A percentile compares a stretch with the other conserved stretches of the same genome.
Conservation (phyloP, 371 early-diverging fungal genomes). For the Mucor mucedo region DNA sequence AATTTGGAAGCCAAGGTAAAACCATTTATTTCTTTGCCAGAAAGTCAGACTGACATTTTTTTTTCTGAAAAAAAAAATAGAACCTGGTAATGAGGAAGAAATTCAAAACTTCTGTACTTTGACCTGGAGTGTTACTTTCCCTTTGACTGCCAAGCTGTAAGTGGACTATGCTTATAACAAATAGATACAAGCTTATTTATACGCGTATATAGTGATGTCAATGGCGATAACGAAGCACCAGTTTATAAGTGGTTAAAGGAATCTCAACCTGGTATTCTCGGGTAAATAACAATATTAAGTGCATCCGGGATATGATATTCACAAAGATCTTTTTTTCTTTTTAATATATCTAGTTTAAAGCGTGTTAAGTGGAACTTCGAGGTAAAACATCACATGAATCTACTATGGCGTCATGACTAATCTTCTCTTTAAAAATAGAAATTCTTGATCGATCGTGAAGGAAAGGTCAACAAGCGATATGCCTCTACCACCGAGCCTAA, state of each 20-base stretch:
- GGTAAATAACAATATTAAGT: constrained; percentile 19
- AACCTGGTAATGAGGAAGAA: constrained; percentile 61
- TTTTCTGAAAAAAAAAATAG: constrained; percentile 12
- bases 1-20: constrained; percentile 74
- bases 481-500: constrained; percentile 58
- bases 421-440: constrained; percentile 38
- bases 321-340: not conserved
- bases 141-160: constrained; percentile 81
- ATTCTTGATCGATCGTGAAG: constrained; percentile 72
- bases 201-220: constrained; percentile 62
- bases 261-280: constrained; percentile 59
- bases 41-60: not conserved
- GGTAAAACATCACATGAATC: constrained; percentile 19
- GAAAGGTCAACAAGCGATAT: constrained; percentile 66
- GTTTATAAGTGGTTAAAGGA: constrained; percentile 74
- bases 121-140: constrained; percentile 81
- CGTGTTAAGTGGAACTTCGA: constrained; percentile 80
- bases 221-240: constrained; percentile 71
- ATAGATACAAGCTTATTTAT: not conserved
- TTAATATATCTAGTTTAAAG: constrained; percentile 36
- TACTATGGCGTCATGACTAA: not conserved
- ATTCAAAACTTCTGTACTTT: constrained; percentile 70
- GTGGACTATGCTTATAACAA: not conserved
- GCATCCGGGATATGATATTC: not conserved
- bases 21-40: not conserved